Percentiles rank a stretch among this genome's conserved stretches.
Evolutionary conservation across 495 filamentous ascomycete genomes (phyloP).

Genomic region (Podospora sp.): DNA sequence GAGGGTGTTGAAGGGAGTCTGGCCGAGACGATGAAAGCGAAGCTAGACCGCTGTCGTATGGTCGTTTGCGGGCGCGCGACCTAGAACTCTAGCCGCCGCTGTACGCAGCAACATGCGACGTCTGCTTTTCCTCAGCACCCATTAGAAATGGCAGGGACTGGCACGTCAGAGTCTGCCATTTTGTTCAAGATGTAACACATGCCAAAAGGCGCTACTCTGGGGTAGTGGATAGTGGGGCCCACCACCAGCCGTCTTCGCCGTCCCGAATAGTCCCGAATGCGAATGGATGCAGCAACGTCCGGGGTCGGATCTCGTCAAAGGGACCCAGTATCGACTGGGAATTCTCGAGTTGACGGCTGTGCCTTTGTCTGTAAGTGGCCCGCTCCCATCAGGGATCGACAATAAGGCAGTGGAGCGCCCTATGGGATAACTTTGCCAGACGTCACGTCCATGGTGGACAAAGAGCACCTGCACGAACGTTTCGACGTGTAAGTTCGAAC

Average conservation of each 20-base stretch:
- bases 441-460: not conserved
- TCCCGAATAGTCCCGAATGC: not conserved
- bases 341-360: not conserved
- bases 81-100: not conserved
- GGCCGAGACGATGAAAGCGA: not conserved
- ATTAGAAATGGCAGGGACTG: not conserved
- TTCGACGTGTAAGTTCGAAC: not conserved
- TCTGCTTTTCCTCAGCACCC: not conserved
- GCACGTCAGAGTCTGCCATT: not conserved
- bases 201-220: not conserved
- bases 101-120: not conserved
- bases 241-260: not conserved
- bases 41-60: not conserved
- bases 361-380: not conserved
- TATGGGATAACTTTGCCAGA: not conserved
- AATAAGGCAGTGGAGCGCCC: not conserved
- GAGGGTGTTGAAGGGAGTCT: not conserved
- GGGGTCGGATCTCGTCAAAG: not conserved
- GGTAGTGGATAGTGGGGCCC: not conserved
- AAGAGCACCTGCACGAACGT: not conserved
- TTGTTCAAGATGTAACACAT: not conserved
- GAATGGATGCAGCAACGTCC: not conserved
- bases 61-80: not conserved
- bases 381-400: not conserved
- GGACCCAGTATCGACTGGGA: not conserved